Evolutionary conservation across 768 basidiomycete genomes (phyloP).

Genomic region (Pleurotus salmoneostramineus): DNA sequence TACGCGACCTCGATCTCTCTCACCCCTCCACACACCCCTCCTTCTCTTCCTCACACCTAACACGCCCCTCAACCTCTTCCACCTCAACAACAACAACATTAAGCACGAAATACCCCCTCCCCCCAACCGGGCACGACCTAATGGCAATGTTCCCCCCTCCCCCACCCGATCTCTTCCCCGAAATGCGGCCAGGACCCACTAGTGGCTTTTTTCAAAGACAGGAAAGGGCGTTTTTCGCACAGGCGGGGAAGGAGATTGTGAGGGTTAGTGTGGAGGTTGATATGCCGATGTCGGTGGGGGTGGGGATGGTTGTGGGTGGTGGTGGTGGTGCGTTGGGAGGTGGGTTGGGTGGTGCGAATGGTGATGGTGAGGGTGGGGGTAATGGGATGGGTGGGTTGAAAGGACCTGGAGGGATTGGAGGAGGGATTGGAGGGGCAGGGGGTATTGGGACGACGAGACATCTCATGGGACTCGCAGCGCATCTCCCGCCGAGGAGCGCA

Average conservation of each 20-base stretch:
- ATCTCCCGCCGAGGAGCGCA: constrained; percentile 20
- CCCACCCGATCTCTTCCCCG: constrained; percentile 49
- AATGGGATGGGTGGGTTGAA: no score
- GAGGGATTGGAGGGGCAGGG: no score
- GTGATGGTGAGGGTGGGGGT: no score
- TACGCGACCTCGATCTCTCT: background rate
- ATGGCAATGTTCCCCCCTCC: constrained; percentile 82
- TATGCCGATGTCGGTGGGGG: no score
- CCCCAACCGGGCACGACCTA: constrained; percentile 77
- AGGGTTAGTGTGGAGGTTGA: constrained; percentile 73
- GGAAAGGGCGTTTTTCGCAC: constrained; percentile 78
- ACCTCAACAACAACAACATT: no score
- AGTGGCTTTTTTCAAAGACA: constrained; percentile 71
- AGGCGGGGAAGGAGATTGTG: constrained; percentile 74
- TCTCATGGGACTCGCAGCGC: background rate
- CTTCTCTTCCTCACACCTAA: constrained; percentile 45
- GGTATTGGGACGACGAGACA: constrained; percentile 18
- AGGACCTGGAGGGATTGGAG: no score
- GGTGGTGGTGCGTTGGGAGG: no score
- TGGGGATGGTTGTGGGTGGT: no score
- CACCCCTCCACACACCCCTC: background rate
- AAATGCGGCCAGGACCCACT: constrained; percentile 61
- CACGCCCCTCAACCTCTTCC: constrained; percentile 48
- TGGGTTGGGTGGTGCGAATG: no score
- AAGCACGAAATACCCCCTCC: constrained; percentile 68